A percentile compares a stretch with the other conserved stretches of the same genome.
phyloP scores from a whole-genome alignment of 2,329 filamentous ascomycete species.

The Colletotrichum gloeosporioides region DNA sequence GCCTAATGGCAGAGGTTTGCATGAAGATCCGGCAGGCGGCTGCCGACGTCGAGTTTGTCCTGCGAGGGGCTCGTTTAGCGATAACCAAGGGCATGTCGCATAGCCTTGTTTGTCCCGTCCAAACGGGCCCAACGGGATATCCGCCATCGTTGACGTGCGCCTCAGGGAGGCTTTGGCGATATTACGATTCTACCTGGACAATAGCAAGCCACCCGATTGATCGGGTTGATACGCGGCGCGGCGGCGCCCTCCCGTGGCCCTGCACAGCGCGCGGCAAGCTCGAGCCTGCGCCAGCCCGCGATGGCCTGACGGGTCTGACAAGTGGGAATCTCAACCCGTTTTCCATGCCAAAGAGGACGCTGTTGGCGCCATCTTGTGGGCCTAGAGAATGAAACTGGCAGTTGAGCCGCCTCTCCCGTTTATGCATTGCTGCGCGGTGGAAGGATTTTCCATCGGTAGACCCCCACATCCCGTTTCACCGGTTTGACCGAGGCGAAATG shows the following conservation, averaged over 20 bases:
- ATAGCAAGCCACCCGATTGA: background rate
- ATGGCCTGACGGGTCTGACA: background rate
- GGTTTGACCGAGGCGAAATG: background rate
- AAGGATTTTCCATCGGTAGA: background rate
- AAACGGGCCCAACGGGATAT: background rate
- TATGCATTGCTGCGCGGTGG: background rate
- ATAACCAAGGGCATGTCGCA: background rate
- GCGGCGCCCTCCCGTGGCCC: background rate
- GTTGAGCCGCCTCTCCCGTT: background rate
- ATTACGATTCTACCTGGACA: background rate
- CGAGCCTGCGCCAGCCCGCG: background rate
- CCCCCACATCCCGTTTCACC: background rate
- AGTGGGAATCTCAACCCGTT: background rate
- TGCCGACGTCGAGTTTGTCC: background rate
- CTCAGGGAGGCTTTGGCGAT: background rate
- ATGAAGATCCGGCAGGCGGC: conserved; percentile 4
- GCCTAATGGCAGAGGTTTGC: background rate
- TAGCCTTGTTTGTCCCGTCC: background rate
- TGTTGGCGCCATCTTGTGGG: background rate
- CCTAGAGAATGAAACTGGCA: background rate
- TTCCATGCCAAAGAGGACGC: background rate
- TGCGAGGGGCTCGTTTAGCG: background rate
- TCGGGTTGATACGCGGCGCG: background rate
- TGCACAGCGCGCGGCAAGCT: background rate
- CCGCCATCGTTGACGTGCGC: background rate